A percentile compares a stretch with the other conserved stretches of the same genome.
Evolutionary conservation across 805 yeast genomes (phyloP).

Genomic region (Peterozyma toletana): DNA sequence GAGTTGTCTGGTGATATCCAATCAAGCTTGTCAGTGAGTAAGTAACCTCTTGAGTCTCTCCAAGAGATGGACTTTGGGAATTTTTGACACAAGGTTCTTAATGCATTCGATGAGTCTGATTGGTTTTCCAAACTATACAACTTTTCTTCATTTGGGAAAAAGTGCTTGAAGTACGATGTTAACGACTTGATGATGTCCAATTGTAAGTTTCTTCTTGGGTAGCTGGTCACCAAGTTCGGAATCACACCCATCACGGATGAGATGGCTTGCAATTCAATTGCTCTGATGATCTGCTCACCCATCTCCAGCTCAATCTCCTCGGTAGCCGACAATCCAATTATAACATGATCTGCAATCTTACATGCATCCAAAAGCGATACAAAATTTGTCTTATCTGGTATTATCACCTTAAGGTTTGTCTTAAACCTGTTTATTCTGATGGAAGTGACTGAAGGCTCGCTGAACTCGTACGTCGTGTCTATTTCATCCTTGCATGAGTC

Average conservation of each 20-base stretch:
- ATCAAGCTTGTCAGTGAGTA: conserved; percentile 62
- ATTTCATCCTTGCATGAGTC: conserved; percentile 25
- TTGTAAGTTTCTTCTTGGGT: conserved; percentile 72
- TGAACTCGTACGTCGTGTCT: conserved; percentile 23
- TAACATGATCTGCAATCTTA: conserved; percentile 80
- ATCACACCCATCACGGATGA: conserved; percentile 75
- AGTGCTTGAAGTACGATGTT: conserved; percentile 60
- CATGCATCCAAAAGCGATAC: conserved; percentile 77
- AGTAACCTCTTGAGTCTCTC: conserved; percentile 90
- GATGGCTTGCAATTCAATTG: conserved; percentile 88
- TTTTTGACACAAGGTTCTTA: conserved; percentile 76
- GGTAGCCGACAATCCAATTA: conserved; percentile 83
- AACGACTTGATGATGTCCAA: conserved; percentile 59
- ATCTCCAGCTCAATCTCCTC: conserved; percentile 71
- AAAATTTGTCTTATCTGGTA: conserved; percentile 64
- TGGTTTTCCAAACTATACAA: conserved; percentile 61
- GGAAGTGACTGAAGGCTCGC: conserved; percentile 43
- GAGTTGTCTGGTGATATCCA: conserved; percentile 28
- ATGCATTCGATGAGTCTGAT: conserved; percentile 66
- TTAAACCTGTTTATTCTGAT: conserved; percentile 60
- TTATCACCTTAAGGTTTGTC: conserved; percentile 63
- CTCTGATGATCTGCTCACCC: conserved; percentile 88
- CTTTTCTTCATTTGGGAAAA: conserved; percentile 76
- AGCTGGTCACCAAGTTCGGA: conserved; percentile 60
- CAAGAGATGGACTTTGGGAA: conserved; percentile 80